These are phyloP conservation scores for Heliosperma pusillum DNA, from an alignment of 148 eudicot species.

Conservation along the genomic window DNA sequence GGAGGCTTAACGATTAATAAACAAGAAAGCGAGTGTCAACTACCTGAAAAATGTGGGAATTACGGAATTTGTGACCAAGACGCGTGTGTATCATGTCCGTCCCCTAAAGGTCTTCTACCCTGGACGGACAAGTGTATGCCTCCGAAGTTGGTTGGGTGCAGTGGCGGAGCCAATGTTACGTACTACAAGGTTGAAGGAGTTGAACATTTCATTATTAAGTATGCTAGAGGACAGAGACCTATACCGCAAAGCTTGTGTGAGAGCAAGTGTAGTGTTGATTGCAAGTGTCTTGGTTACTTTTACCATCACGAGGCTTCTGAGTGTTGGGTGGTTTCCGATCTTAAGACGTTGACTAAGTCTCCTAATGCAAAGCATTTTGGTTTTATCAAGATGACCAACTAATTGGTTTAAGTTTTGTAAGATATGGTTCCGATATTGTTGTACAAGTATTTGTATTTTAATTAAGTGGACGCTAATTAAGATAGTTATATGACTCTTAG, in stretches of 20 bases:
- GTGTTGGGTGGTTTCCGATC: conserved; percentile 56
- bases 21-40: conserved; percentile 32
- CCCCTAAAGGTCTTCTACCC: conserved; percentile 34
- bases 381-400: conserved; percentile 30
- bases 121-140: conserved; percentile 42
- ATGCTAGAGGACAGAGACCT: conserved; percentile 38
- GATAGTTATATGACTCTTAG: too few species aligned
- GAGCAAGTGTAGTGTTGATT: conserved; percentile 42
- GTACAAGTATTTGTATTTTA: too few species aligned
- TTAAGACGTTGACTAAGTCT: conserved; percentile 41
- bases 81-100: conserved; percentile 53
- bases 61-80: conserved; percentile 44
- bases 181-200: conserved; percentile 47
- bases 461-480: too few species aligned
- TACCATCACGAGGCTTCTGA: conserved; percentile 36
- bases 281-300: conserved; percentile 55
- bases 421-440: too few species aligned
- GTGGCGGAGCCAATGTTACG: conserved; percentile 20
- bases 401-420: neutral
- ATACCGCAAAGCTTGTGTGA: conserved; percentile 27
- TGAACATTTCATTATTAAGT: conserved; percentile 38
- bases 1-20: neutral
- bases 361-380: conserved; percentile 35
- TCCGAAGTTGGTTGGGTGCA: conserved; percentile 24
- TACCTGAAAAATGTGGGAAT: conserved; percentile 40